A percentile compares a stretch with the other conserved stretches of the same genome.
These are phyloP conservation scores for Claviceps paspali DNA, from an alignment of 2,329 filamentous ascomycete genomes.

Conservation along the genomic window DNA sequence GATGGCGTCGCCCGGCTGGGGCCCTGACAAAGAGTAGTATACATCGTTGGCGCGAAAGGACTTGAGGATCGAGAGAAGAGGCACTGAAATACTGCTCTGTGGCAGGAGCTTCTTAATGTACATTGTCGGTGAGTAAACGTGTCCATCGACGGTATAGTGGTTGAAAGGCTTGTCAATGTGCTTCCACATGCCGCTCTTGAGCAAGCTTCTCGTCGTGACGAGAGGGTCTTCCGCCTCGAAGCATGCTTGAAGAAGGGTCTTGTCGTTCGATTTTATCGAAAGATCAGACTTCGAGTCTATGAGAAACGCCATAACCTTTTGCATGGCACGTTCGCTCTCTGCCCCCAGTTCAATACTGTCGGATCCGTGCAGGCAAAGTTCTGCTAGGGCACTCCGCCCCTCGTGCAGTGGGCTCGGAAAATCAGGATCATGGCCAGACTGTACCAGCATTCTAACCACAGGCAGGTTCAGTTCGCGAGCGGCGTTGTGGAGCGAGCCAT, in stretches of 20 bases:
- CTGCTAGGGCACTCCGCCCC: constrained; percentile 47
- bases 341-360: constrained; percentile 27
- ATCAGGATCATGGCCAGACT: constrained; percentile 46
- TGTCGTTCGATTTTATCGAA: constrained; percentile 38
- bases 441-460: constrained; percentile 39
- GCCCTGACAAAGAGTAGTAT: constrained; percentile 36
- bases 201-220: constrained; percentile 38
- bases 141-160: constrained; percentile 33
- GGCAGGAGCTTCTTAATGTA: constrained; percentile 37
- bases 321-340: constrained; percentile 36
- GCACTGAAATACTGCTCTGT: constrained; percentile 21
- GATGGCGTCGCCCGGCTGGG: constrained; percentile 36
- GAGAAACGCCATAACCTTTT: constrained; percentile 40
- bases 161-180: constrained; percentile 45
- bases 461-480: constrained; percentile 42
- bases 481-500: constrained; percentile 53
- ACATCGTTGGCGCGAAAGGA: constrained; percentile 37
- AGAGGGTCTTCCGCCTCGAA: constrained; percentile 41
- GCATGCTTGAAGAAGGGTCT: constrained; percentile 43
- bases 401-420: constrained; percentile 48
- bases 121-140: constrained; percentile 49
- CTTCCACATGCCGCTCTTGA: constrained; percentile 51
- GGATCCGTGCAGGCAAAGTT: constrained; percentile 44
- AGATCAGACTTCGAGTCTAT: constrained; percentile 42
- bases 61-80: constrained; percentile 32